phyloP scores from a whole-genome alignment of 2,329 filamentous ascomycete species.

The Aplosporella prunicola region DNA sequence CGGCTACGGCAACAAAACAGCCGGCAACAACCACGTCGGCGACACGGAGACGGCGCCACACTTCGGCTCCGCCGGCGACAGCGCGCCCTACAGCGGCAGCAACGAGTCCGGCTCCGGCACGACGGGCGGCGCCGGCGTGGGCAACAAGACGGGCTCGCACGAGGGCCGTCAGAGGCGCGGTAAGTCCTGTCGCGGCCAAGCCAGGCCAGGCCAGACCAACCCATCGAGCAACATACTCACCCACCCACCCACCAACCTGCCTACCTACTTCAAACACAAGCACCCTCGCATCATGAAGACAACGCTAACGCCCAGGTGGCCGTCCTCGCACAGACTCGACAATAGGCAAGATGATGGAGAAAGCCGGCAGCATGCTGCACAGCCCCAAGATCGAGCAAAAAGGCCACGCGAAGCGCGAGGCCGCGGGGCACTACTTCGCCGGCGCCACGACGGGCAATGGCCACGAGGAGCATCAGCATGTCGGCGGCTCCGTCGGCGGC shows the following conservation, averaged over 20 bases:
- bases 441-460: background rate
- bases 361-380: constrained; percentile 43
- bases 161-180: too few relatives aligned
- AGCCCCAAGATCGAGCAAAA: constrained; percentile 41
- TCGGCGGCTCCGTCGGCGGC: background rate
- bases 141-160: constrained; percentile 33
- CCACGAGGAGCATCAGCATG: too few relatives aligned
- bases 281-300: too few relatives aligned
- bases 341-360: constrained; percentile 50
- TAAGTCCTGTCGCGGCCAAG: too few relatives aligned
- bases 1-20: constrained; percentile 12
- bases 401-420: constrained; percentile 43
- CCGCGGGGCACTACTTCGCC: background rate
- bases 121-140: constrained; percentile 27
- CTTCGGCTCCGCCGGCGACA: constrained; percentile 21
- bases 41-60: constrained; percentile 18
- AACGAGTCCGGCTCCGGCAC: constrained; percentile 23
- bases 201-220: too few relatives aligned
- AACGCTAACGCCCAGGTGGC: background rate
- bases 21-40: constrained; percentile 14
- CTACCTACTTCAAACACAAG: too few relatives aligned
- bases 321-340: constrained; percentile 33
- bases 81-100: constrained; percentile 20
- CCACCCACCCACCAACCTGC: too few relatives aligned
- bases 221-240: too few relatives aligned